Base-by-base conservation (phyloP, 176 grass and related monocot genomes). In the Pontederia paniculata region DNA sequence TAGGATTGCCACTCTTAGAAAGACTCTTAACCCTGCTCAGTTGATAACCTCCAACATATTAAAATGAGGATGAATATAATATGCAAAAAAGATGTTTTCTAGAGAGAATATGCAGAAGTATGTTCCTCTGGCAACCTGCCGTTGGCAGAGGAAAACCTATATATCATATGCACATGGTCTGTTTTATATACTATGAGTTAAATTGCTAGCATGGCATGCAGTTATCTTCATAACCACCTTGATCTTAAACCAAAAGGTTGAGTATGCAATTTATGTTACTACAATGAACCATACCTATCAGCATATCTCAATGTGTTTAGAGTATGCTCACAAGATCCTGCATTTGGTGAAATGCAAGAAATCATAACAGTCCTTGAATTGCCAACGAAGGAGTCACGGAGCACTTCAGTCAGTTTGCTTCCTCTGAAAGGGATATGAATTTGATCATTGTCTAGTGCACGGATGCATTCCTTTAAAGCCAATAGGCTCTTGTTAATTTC, bases 361-460 rank as follows among this genome's bases (percentile, higher is more conserved):
- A 91, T 85, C 87, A 91, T 85, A 45, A 91, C 78, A 7, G 75
- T 91, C 50, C 82, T 74, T 20, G 81, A 82, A 54, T 91, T 78
- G 12, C 87, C 78, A 52, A 82, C 83, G 69, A 91, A 91, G 0
- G 87, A 91, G 75, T 85, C 87, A 58, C 78, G 81, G 16, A 91
- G 75, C 22, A 91, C 87, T 63, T 91, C 87, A 54, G 87, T 91
- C 54, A 91, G 59, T 61, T 91, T 91, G 76, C 87, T 91, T 51
- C 87, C 87, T 72, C 81, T 73, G 57, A 91, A 91, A n/a, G 79
- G 75, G 53, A 91, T 82, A 60, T 91, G 82, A 73, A 81, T 79
- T 68, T 91, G 81, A 72, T 91, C 81, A 71, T 85, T 85, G 72
- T 91, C 82, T 57, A 91, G 65, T 44, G 87, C 87, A 14, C 87